Conservation (phyloP, 2,329 filamentous ascomycete genomes). For the Aspergillus novoparasiticus region DNA sequence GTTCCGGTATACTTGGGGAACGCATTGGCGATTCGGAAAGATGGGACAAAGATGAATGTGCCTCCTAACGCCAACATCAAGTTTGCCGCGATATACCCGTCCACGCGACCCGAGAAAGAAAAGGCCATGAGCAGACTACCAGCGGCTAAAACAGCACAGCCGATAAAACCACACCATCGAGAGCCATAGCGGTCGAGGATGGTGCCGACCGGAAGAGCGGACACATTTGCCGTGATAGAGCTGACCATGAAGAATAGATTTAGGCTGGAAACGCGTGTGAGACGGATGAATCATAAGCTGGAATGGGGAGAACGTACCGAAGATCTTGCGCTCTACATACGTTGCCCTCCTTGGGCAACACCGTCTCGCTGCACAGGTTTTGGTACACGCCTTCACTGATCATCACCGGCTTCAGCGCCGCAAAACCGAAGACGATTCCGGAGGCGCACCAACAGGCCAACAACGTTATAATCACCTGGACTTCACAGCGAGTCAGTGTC, state of each 20-base stretch:
- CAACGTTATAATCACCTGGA: slow-evolving; percentile 67
- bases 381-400: slow-evolving; percentile 72
- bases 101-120: slow-evolving; percentile 63
- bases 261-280: slow-evolving; percentile 47
- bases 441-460: slow-evolving; percentile 74
- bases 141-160: slow-evolving; percentile 64
- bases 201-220: slow-evolving; percentile 79
- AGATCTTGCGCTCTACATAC: slow-evolving; percentile 63
- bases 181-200: slow-evolving; percentile 83
- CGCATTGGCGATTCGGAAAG: slow-evolving; percentile 80
- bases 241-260: slow-evolving; percentile 93
- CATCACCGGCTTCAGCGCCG: slow-evolving; percentile 79
- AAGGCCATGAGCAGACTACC: slow-evolving; percentile 74
- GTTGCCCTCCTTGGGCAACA: slow-evolving; percentile 51
- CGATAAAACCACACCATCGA: slow-evolving; percentile 72
- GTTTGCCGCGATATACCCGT: slow-evolving; percentile 74
- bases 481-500: slow-evolving; percentile 21
- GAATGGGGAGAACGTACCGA: slow-evolving; percentile 35
- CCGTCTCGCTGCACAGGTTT: slow-evolving; percentile 61
- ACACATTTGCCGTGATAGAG: slow-evolving; percentile 84
- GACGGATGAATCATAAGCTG: slow-evolving; percentile 24
- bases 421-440: slow-evolving; percentile 81
- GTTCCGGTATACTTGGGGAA: slow-evolving; percentile 75
- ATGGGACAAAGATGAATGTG: slow-evolving; percentile 78
- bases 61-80: slow-evolving; percentile 75